Base-by-base conservation (phyloP, 805 yeast genomes). In the Ogataea corticis region DNA sequence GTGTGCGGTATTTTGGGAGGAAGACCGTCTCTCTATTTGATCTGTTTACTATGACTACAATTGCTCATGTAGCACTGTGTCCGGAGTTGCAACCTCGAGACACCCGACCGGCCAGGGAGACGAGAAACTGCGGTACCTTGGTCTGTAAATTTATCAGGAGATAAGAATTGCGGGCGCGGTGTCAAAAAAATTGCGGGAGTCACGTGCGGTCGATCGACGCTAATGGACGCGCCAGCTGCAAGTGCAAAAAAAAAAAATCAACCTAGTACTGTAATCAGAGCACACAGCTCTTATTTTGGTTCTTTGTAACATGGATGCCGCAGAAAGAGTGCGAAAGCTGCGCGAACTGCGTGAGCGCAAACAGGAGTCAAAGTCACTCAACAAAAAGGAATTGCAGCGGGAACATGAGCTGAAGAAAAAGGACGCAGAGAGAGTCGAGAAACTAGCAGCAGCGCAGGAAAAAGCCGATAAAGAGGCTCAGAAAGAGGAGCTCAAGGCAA, bases 381-480 rank as follows among this genome's bases (percentile, higher is more conserved):
- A 75, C 51, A 57, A 65, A 33, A 65, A 62, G 32, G 76, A 72
- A 38, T 52, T 73, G 2, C 61, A 58, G 48, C 61, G 58, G 40
- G 76, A 72, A 19, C 58, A 62, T 41, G 63, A 59, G 45, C 44
- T 51, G 36, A 50, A 55, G 35, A 54, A 56, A 34, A 47, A 51
- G 6, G 60, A 65, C 11, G 54, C 49, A 2, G 48, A 51, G 29
- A 54, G 54, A 5, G 51, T 56, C 17, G 62, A 66, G 28, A 61
- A 62, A 23, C 46, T 61, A 15, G 68, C 62, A 5, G 60, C 63
- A 17, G 64, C 63, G 31, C 62, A 66, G 42, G 65, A 58, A 13
- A 58, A 58, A 19, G 79, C 74, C 3, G 64, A 67, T 34, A 61
- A 64, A 10, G 75, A 72, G 45, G 55, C 67, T 2, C 71, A 70